A percentile compares a stretch with the other conserved stretches of the same genome.
Conservation (phyloP, 1,139 yeast genomes). For the Kluyveromyces sp. region DNA sequence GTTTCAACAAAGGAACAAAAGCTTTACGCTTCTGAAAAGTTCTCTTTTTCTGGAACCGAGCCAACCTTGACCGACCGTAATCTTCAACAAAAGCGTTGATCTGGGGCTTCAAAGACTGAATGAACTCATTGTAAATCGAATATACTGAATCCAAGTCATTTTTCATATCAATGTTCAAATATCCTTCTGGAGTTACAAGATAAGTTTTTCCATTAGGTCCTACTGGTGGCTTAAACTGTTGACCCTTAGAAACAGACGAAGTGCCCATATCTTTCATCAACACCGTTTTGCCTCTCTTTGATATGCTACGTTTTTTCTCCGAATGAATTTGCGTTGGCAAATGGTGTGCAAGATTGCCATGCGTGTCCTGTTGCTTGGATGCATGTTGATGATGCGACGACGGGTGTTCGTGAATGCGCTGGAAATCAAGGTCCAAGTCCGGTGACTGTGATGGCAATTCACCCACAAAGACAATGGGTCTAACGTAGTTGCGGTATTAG, state of each 20-base stretch:
- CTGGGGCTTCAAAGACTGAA: conserved; percentile 11
- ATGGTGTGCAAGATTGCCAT: background rate
- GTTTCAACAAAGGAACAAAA: conserved; percentile 11
- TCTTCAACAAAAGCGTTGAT: conserved; percentile 9
- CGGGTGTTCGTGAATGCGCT: too few relatives aligned
- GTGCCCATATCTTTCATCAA: conserved; percentile 2
- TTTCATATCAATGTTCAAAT: conserved; percentile 10
- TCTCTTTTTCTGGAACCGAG: conserved; percentile 10
- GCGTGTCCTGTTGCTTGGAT: too few relatives aligned
- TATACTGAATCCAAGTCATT: conserved; percentile 11
- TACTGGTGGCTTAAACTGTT: conserved; percentile 9
- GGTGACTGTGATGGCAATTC: background rate
- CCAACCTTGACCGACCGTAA: conserved; percentile 9
- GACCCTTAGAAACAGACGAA: conserved; percentile 8
- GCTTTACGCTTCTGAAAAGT: conserved; percentile 14
- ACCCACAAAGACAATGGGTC: background rate
- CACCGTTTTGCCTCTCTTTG: background rate
- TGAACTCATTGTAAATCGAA: conserved; percentile 12
- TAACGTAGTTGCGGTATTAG: background rate
- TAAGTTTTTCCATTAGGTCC: conserved; percentile 10
- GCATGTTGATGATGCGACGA: too few relatives aligned
- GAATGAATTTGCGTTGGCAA: background rate
- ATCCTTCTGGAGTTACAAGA: conserved; percentile 9
- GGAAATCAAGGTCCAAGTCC: background rate
- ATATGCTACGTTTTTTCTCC: background rate